Evolutionary conservation across 805 yeast species (phyloP).

Genomic region (Myxozyma neotropica): DNA sequence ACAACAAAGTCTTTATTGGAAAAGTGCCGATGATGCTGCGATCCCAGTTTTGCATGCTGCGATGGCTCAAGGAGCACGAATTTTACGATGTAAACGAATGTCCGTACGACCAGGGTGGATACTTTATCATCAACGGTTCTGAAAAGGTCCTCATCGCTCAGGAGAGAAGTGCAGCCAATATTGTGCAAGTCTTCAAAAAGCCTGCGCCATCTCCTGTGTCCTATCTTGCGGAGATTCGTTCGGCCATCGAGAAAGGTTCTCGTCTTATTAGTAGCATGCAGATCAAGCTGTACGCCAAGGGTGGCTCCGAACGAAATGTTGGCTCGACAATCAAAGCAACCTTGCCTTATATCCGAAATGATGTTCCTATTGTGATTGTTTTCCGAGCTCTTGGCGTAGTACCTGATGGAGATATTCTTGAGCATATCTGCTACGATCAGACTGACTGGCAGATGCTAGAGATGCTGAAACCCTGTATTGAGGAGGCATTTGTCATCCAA

Average conservation of each 20-base stretch:
- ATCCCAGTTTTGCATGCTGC: slow-evolving; percentile 91
- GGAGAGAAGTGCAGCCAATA: slow-evolving; percentile 97
- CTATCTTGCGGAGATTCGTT: slow-evolving; percentile 93
- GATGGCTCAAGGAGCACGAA: slow-evolving; percentile 88
- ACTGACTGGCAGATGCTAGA: slow-evolving; percentile 99
- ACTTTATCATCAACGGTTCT: slow-evolving; percentile 96
- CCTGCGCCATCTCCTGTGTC: slow-evolving; percentile 97
- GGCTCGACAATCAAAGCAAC: slow-evolving; percentile 93
- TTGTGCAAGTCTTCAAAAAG: slow-evolving; percentile 96
- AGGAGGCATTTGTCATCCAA: slow-evolving; percentile 97
- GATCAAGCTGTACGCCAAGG: slow-evolving; percentile 85
- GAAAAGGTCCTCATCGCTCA: slow-evolving; percentile 98
- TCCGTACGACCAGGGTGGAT: slow-evolving; percentile 99
- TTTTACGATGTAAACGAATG: slow-evolving; percentile 95
- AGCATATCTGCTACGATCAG: slow-evolving; percentile 96
- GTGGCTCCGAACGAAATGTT: slow-evolving; percentile 62
- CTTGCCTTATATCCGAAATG: slow-evolving; percentile 93
- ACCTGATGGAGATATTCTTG: slow-evolving; percentile 98
- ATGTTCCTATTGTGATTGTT: slow-evolving; percentile 94
- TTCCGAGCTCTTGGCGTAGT: slow-evolving; percentile 98
- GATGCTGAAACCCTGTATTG: slow-evolving; percentile 98
- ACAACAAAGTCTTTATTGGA: slow-evolving; percentile 87
- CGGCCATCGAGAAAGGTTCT: slow-evolving; percentile 96
- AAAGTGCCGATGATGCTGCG: slow-evolving; percentile 97
- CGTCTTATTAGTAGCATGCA: slow-evolving; percentile 92